A percentile compares a stretch with the other conserved stretches of the same genome.
Evolutionary conservation across 192 early-diverging fungal genomes (phyloP).

Genomic region (Nowakowskiella sp.): DNA sequence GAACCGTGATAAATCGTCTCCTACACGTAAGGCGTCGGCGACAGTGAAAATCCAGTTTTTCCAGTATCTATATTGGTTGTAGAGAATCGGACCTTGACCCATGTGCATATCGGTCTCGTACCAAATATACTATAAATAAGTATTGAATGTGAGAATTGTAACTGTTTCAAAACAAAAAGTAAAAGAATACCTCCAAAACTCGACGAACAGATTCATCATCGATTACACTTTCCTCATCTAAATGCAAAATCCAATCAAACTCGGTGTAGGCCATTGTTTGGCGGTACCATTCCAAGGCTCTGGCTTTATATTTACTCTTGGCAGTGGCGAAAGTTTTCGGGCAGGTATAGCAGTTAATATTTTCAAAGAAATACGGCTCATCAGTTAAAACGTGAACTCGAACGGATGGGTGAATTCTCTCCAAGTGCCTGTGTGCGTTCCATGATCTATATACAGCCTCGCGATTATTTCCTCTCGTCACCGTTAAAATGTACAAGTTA

Average conservation of each 20-base stretch:
- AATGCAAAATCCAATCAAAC: conserved; percentile 48
- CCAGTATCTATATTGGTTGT: conserved; percentile 56
- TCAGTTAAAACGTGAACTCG: conserved; percentile 52
- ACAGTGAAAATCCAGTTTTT: conserved; percentile 49
- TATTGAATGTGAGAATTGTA: too few relatives aligned
- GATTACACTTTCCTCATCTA: conserved; percentile 53
- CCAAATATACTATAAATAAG: conserved; percentile 38
- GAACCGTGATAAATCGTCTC: conserved; percentile 48
- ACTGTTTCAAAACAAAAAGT: too few relatives aligned
- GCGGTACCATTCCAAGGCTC: conserved; percentile 54
- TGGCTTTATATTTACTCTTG: conserved; percentile 47
- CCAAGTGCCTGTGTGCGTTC: conserved; percentile 47
- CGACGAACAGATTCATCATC: conserved; percentile 38
- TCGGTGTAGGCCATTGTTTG: conserved; percentile 46
- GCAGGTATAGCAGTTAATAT: conserved; percentile 53
- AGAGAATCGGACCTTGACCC: conserved; percentile 49
- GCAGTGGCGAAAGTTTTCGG: conserved; percentile 34
- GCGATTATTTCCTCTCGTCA: conserved; percentile 49
- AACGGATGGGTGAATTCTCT: conserved; percentile 40
- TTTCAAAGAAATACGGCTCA: conserved; percentile 47
- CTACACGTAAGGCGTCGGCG: conserved; percentile 45
- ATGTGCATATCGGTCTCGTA: conserved; percentile 40
- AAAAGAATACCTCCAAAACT: too few relatives aligned
- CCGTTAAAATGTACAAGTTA: conserved; percentile 52
- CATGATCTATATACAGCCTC: conserved; percentile 47